phyloP scores from a whole-genome alignment of 352 stramenopile genomes.

The Peronospora farinosa region DNA sequence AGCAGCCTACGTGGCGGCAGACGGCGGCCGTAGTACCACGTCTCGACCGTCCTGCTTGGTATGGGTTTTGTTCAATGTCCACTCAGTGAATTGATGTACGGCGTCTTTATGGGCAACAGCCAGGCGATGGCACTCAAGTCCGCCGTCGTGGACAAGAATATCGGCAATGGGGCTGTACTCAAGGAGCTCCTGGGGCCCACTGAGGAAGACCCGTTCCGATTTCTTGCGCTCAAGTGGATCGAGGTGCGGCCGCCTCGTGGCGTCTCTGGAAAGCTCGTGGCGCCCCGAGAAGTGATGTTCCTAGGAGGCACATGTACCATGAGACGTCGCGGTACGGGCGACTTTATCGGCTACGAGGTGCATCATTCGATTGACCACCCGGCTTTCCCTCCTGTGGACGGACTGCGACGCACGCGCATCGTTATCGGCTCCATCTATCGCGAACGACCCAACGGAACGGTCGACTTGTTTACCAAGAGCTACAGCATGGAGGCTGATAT shows the following conservation, averaged over 20 bases:
- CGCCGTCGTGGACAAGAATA: slow-evolving; percentile 32
- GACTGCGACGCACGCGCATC: slow-evolving; percentile 26
- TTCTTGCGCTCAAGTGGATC: slow-evolving; percentile 39
- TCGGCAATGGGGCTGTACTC: slow-evolving; percentile 33
- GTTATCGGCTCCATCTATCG: slow-evolving; percentile 32
- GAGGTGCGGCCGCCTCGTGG: slow-evolving; percentile 24
- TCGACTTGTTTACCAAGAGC: slow-evolving; percentile 36
- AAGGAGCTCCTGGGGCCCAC: slow-evolving; percentile 29
- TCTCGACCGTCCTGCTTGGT: slow-evolving; percentile 31
- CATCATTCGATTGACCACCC: slow-evolving; percentile 53
- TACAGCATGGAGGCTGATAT: slow-evolving; percentile 38
- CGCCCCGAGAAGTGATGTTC: slow-evolving; percentile 38
- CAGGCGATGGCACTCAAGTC: slow-evolving; percentile 28
- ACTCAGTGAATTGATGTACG: slow-evolving; percentile 44
- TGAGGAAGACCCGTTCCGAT: slow-evolving; percentile 39
- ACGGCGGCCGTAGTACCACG: slow-evolving; percentile 23
- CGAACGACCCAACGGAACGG: slow-evolving; percentile 23
- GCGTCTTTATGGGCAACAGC: slow-evolving; percentile 26
- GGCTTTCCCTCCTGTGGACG: slow-evolving; percentile 30
- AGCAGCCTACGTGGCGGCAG: slow-evolving; percentile 26
- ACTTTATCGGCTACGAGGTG: slow-evolving; percentile 48
- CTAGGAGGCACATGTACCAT: slow-evolving; percentile 34
- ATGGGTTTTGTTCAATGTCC: slow-evolving; percentile 40
- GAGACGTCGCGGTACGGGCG: slow-evolving; percentile 25
- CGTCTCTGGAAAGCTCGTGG: slow-evolving; percentile 28